These are phyloP conservation scores for Rhododendron griersonianum DNA, from an alignment of 148 eudicot species.

Conservation along the genomic window DNA sequence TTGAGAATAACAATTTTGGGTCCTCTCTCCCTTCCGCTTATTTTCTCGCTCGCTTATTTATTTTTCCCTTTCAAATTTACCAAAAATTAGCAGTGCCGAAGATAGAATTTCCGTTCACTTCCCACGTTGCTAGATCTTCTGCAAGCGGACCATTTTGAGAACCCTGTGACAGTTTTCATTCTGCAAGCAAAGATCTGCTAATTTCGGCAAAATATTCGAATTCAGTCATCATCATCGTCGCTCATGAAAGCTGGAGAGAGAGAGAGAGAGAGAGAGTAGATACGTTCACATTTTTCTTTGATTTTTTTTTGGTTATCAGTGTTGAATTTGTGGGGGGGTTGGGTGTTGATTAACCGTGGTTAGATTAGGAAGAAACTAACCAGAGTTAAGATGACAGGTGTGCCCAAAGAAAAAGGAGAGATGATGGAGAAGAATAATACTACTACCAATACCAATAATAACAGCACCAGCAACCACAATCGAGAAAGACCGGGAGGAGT, in stretches of 20 bases:
- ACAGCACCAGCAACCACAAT: constrained; percentile 13
- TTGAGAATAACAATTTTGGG: not conserved
- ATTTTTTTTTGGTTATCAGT: not conserved
- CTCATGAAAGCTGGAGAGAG: not conserved
- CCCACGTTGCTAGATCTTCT: constrained; percentile 4
- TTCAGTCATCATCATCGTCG: not conserved
- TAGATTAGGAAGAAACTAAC: constrained; percentile 10
- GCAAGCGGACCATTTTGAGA: not conserved
- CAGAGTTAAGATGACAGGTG: constrained; percentile 23
- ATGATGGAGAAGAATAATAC: constrained; percentile 30
- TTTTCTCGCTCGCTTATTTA: not conserved
- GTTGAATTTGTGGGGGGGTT: not conserved
- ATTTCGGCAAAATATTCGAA: not conserved
- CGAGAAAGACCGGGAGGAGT: constrained; percentile 20
- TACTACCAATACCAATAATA: not conserved
- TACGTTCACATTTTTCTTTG: not conserved
- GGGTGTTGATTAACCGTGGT: constrained; percentile 8
- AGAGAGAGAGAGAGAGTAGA: not conserved
- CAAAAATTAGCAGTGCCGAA: too few relatives aligned
- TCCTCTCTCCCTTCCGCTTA: not conserved
- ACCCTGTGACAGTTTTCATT: not conserved
- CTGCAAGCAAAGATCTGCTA: not conserved
- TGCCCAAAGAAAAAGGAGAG: not conserved
- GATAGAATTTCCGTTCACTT: not conserved
- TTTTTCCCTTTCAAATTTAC: too few relatives aligned